A percentile compares a stretch with the other conserved stretches of the same genome.
These are phyloP conservation scores for Irpex sp. DNA, from an alignment of 1,284 basidiomycete genomes.

Conservation along the genomic window DNA sequence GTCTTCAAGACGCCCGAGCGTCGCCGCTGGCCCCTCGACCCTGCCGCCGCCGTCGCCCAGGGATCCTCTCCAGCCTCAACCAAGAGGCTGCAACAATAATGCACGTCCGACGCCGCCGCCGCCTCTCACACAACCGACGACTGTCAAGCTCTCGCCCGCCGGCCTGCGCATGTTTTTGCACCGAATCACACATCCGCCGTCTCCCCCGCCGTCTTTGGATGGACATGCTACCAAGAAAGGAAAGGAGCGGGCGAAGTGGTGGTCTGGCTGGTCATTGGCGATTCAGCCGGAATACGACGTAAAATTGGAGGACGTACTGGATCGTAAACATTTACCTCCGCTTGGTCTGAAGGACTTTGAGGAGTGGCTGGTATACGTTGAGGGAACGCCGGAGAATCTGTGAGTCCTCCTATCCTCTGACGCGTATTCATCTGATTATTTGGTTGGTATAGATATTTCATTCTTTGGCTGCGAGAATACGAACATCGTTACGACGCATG, in stretches of 20 bases:
- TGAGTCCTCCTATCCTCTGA: constrained; percentile 27
- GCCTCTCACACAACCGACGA: constrained; percentile 38
- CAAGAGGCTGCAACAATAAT: neutral
- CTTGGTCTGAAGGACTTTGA: constrained; percentile 77
- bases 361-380: constrained; percentile 76
- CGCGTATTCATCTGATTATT: neutral
- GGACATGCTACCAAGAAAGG: neutral
- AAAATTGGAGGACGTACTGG: constrained; percentile 63
- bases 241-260: constrained; percentile 8
- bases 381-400: constrained; percentile 68
- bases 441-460: constrained; percentile 52
- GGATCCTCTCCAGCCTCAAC: constrained; percentile 2
- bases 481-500: constrained; percentile 56
- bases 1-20: neutral
- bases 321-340: constrained; percentile 68
- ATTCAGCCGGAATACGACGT: constrained; percentile 41
- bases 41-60: neutral
- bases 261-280: constrained; percentile 25
- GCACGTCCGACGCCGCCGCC: neutral
- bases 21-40: neutral
- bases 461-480: constrained; percentile 71
- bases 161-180: constrained; percentile 51
- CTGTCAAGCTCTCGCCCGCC: constrained; percentile 40
- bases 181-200: constrained; percentile 19
- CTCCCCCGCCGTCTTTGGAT: neutral